A percentile compares a stretch with the other conserved stretches of the same genome.
Conservation (phyloP, 768 basidiomycete genomes). For the Polyporus arcularius region DNA sequence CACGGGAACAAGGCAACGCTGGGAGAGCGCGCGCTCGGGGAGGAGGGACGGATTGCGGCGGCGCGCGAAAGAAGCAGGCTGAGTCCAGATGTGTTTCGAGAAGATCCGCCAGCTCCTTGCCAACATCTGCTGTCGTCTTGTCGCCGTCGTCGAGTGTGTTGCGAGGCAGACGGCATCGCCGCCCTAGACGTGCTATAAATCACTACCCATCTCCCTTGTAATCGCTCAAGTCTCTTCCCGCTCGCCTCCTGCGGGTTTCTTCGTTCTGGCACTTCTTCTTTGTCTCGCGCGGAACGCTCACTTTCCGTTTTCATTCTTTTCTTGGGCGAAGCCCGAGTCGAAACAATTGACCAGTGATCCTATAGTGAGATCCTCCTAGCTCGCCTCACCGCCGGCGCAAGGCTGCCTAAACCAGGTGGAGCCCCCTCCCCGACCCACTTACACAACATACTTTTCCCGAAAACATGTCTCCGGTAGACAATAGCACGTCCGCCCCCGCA, state of each 20-base stretch:
- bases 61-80: constrained; percentile 11
- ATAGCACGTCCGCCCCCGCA: constrained; percentile 18
- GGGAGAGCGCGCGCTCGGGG: constrained; percentile 15
- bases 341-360: constrained; percentile 18
- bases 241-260: constrained; percentile 1
- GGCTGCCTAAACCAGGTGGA: constrained; percentile 22
- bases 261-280: constrained; percentile 6
- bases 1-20: constrained; percentile 18
- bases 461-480: constrained; percentile 30
- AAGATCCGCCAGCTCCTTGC: not conserved
- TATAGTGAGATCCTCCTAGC: constrained; percentile 16
- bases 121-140: not conserved
- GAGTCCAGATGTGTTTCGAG: constrained; percentile 3
- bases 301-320: constrained; percentile 10
- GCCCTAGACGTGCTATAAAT: constrained; percentile 12
- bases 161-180: constrained; percentile 13
- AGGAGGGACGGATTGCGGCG: constrained; percentile 8
- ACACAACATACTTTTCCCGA: constrained; percentile 16
- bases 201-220: constrained; percentile 2
- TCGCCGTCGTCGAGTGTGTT: constrained; percentile 1
- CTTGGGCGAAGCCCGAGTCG: constrained; percentile 10
- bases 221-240: constrained; percentile 1
- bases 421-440: constrained; percentile 2
- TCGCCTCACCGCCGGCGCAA: constrained; percentile 23
- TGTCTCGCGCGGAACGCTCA: constrained; percentile 4